Evolutionary conservation across 73 alveolate species (phyloP), one percentile per base, ranked within the genome.

Genomic region (Tetrahymena malaccensis): DNA sequence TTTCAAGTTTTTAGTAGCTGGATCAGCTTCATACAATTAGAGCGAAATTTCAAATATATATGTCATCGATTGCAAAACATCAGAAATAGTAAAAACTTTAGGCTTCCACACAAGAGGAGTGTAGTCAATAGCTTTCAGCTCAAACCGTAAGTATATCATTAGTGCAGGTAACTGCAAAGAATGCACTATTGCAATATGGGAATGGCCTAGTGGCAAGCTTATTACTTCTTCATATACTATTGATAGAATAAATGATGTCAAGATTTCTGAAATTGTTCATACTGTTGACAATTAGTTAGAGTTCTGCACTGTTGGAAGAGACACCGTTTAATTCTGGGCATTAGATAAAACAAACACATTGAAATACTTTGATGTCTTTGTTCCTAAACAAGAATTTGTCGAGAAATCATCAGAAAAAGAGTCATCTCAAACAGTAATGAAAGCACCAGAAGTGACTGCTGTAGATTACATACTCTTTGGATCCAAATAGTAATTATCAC

Each of bases 291-390:
- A 94, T 25, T 55, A 85, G 43, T 22, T 95, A 21, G 97, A 95
- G 56, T 95, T 95, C 43, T 94, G 95, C 22, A 95, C 97, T 5
- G 97, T 95, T 50, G 97, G 97, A 3, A 85, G 97, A 85, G 97
- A 95, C 35, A 40, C 93, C 31, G 85, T 95, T 34, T 57, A 95
- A 85, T 93, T 95, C 21, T 95, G 97, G 97, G 97, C 97, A 7
- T 35, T 95, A 9, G 94, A 94, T 25, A 85, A 95, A 35, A 95
- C 38, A 34, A 34, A 89, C 11, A 95, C 93, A 93, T 89, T 95
- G 43, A 94, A 95, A 93, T 95, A 95, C 37, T 95, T 34, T 55
- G 97, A 95, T 56, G 95, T 89, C 0, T 95, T 95, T 34, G n/a
- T 95, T 13, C 95, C 95, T 43, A 95, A 56, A 35, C 43, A 95